Base-by-base conservation (phyloP, 1,284 basidiomycete species). In the Ceratobasidium sp. region DNA sequence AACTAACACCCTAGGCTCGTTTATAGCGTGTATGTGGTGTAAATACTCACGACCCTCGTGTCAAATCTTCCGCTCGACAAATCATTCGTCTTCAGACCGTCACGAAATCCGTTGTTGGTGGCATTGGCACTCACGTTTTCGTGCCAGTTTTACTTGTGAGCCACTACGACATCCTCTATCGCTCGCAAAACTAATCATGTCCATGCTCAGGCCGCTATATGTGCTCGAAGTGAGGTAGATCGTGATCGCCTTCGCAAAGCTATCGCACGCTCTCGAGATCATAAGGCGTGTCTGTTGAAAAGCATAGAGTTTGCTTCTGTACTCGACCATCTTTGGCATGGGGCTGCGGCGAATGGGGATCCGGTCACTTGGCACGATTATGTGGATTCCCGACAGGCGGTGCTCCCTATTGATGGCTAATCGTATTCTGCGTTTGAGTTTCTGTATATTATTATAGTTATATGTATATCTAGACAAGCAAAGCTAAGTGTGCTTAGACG, bases 11-110 rank as follows among this genome's bases (percentile, higher is more conserved):
- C 4, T 12, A 28, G 3, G 23, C 6, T 26, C 28, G 4, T 26
- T 12, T 26, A 10, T 6, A 73, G 70, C 61, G 71, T 4, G 65
- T 74, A 61, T 74, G 71, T 38, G 61, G 61, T 17, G 61, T 54
- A 9, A 65, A 6, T 33, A 52, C 17, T 20, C 48, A 74, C 20
- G 71, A 74, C 28, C 26, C 15, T 3, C 71, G 71, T 42, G 71
- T 74, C n/a, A 59, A 74, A 54, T 40, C 71, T 15, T 74, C 71
- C n/a, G 71, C 50, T 10, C 46, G 26, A 15, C 71, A 74, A 48
- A 64, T 74, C 61, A 54, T 48, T 20, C 42, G 50, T 17, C 38
- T 74, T 33, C 13, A 64, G 9, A 28, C 15, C 0, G 44, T 42
- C 1, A 48, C 50, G 15, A n/a, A 62, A 3, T 3, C 23, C 26